Percentiles rank a stretch among this genome's conserved stretches.
Evolutionary conservation across 75 land plant species (phyloP).

Genomic region (Pinus tabuliformis): DNA sequence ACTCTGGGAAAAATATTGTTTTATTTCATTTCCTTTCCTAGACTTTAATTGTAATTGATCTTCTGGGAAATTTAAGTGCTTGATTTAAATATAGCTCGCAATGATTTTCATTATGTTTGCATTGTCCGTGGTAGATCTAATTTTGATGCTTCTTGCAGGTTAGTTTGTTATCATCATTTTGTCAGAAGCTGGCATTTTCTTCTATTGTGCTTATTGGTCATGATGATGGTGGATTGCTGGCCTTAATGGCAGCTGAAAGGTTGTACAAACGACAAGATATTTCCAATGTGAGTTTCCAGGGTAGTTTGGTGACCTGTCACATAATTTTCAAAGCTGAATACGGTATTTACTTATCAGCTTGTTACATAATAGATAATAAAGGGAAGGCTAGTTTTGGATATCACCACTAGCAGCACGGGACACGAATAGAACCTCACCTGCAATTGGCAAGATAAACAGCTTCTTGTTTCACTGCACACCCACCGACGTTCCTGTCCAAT

Average conservation of each 20-base stretch:
- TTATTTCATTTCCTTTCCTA: background rate
- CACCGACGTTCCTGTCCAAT: no score
- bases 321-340: conserved; percentile 12
- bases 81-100: background rate
- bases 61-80: conserved; percentile 2
- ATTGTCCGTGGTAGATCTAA: background rate
- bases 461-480: background rate
- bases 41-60: background rate
- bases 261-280: background rate
- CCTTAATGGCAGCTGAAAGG: background rate
- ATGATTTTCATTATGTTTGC: background rate
- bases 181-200: conserved; percentile 22
- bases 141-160: conserved; percentile 17
- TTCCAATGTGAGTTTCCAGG: background rate
- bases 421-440: background rate
- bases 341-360: background rate
- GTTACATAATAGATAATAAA: background rate
- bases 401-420: background rate
- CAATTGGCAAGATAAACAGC: background rate
- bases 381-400: background rate
- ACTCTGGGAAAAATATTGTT: background rate
- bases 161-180: conserved; percentile 25
- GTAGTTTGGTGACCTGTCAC: conserved; percentile 26
- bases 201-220: conserved; percentile 29
- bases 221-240: conserved; percentile 30